Conservation (phyloP, 192 early-diverging fungal species). For the Allomyces macrogynus region DNA sequence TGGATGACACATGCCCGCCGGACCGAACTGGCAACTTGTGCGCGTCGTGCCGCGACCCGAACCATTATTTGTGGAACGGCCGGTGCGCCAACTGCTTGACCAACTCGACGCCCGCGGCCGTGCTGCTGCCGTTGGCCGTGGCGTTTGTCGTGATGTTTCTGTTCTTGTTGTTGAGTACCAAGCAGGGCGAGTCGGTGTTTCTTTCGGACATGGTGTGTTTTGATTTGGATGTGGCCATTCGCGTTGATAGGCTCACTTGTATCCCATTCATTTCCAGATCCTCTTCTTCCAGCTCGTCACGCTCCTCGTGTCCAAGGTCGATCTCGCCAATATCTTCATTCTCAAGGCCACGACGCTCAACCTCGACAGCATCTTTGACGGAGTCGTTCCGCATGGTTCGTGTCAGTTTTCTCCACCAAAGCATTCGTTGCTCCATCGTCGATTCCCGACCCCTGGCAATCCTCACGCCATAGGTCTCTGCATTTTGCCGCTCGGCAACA, state of each 20-base stretch:
- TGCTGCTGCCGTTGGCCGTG: not conserved
- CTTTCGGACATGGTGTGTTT: not conserved
- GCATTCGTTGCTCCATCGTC: not conserved
- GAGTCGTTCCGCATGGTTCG: not conserved
- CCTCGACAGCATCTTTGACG: not conserved
- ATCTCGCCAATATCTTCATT: not conserved
- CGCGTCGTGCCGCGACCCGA: not conserved
- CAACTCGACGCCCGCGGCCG: not conserved
- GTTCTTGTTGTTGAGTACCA: not conserved
- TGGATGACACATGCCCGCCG: not conserved
- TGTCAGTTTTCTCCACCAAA: not conserved
- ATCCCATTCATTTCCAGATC: too few species aligned
- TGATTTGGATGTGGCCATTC: too few species aligned
- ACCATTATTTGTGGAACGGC: not conserved
- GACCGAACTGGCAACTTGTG: not conserved
- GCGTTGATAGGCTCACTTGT: too few species aligned
- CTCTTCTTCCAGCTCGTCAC: not conserved
- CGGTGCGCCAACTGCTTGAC: not conserved
- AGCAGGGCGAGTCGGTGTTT: not conserved
- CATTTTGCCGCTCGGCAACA: not conserved
- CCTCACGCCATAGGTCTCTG: not conserved
- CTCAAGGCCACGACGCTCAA: not conserved
- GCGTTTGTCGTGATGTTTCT: not conserved
- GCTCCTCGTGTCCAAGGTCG: not conserved
- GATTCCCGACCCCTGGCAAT: not conserved